These are phyloP conservation scores for Xanthoconium stramineum DNA, from an alignment of 768 basidiomycete species.

Conservation along the genomic window DNA sequence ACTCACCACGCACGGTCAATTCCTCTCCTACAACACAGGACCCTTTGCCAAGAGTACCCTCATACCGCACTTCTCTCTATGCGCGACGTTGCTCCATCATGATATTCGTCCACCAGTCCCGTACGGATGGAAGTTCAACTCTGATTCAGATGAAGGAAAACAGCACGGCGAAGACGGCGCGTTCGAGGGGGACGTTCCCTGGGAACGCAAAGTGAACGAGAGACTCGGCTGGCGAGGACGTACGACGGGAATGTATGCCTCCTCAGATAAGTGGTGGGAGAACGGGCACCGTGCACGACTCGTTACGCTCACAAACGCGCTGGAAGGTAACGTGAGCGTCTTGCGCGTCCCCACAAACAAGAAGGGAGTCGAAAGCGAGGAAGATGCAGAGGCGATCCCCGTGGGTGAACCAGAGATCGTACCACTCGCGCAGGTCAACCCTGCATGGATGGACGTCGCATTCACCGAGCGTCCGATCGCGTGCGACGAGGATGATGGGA, in stretches of 20 bases:
- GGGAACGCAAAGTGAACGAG: slow-evolving; percentile 61
- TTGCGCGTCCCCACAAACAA: slow-evolving; percentile 29
- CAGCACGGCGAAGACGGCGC: not conserved
- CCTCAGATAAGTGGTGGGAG: slow-evolving; percentile 41
- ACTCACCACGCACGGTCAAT: slow-evolving; percentile 46
- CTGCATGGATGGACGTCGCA: slow-evolving; percentile 57
- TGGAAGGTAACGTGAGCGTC: slow-evolving; percentile 38
- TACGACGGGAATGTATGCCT: slow-evolving; percentile 58
- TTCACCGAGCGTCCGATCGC: slow-evolving; percentile 45
- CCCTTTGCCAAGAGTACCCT: slow-evolving; percentile 41
- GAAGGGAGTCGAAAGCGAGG: not conserved
- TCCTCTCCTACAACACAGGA: slow-evolving; percentile 46
- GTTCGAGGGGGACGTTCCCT: slow-evolving; percentile 51
- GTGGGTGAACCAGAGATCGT: slow-evolving; percentile 36
- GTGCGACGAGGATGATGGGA: slow-evolving; percentile 33
- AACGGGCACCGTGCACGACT: slow-evolving; percentile 49
- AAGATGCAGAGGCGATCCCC: slow-evolving; percentile 23
- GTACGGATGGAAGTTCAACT: slow-evolving; percentile 46
- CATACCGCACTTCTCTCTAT: slow-evolving; percentile 53
- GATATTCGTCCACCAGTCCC: slow-evolving; percentile 52
- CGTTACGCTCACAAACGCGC: slow-evolving; percentile 40
- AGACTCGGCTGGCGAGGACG: slow-evolving; percentile 70
- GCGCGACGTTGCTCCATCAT: slow-evolving; percentile 48
- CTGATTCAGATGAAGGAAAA: not conserved
- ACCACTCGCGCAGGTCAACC: slow-evolving; percentile 42